Evolutionary conservation across 768 basidiomycete genomes (phyloP), one percentile per base, ranked within the genome.

Genomic region (Termitomyces sp.): DNA sequence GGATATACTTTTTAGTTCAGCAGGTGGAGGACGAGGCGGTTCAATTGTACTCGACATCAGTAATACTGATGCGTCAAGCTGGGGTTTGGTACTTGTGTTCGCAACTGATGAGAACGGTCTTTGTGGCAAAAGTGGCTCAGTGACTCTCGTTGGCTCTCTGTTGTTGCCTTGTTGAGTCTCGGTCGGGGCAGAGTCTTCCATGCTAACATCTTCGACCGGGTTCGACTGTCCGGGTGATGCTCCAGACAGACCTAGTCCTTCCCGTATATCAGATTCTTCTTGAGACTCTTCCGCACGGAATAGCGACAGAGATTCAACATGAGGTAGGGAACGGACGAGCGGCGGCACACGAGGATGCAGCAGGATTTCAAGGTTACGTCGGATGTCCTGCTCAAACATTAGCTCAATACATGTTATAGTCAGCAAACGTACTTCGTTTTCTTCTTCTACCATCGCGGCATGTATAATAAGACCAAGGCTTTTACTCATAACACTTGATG

Each of bases 301-400:
- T 29, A 92, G 74, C 13, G 85, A 78, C 16, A 91, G 66, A 1
- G 77, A 69, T 60, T 88, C 88, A 12, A 88, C 66, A 31, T 79
- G 75, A 16, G 90, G 88, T 56, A 88, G 68, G 4, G 86, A 77
- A 46, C 87, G 83, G 53, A 91, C 75, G 13, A 90, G 70, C 8
- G 91, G 88, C 9, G 92, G 92, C 5, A 89, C 76, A 22, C 90
- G 86, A 46, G 92, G 91, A 64, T 94, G 92, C 12, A 94, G 66
- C 24, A 92, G 71, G 27, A 86, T 67, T 57, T 90, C 88, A 47
- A 88, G 65, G 36, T 72, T 71, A 22, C 65, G 71, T 59, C 77
- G 71, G 31, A 67, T 50, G 54, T 63, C 48, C 60, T 63, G 37
- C 9, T 12, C 10, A 48, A 41, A 32, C 42, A 37, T 50, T 37